Evolutionary conservation across 768 basidiomycete genomes (phyloP), one percentile per base, ranked within the genome.

Genomic region (Butyriboletus loyo): DNA sequence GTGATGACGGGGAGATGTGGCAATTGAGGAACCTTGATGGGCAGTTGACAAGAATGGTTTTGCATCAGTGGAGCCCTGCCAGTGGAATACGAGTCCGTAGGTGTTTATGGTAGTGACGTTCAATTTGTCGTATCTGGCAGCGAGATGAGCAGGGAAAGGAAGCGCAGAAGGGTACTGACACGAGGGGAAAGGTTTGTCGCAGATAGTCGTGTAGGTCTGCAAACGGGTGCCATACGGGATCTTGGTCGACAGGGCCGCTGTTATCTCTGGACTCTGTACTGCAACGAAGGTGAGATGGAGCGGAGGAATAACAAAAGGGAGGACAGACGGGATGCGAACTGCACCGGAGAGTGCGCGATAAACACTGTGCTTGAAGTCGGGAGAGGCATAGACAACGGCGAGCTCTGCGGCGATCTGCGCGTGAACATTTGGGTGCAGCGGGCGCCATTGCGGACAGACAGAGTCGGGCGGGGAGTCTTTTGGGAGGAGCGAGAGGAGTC

Each of bases 271-370:
- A 44, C 30, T 44, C 43, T 21, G 43, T 44, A 21, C 43, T 44
- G 21, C 14, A 31, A 10, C 6, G 15, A 31, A 10, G 43, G 30
- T 44, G 43, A 46, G 34, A 27, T 5, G 34, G 11, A 5, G 81
- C 82, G 15, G 19, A 15, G n/a, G 17, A 27, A 34, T 10, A 4
- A 2, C 10, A 19, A 25, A 14, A 37, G 15, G 28, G 9, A 39
- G 22, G 3, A 64, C 63, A 57, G 45, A 74, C 73, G 53, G 82
- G 19, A 74, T 65, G 35, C 67, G 61, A 10, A 76, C 63, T 13
- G 74, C 68, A 5, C 70, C 68, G 24, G 63, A 60, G 17, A 75
- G 65, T 57, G 60, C 67, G 14, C 68, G 60, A 15, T 67, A 63
- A 1, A 66, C 64, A 9, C 52, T 55, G 17, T 31, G 24, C 59